phyloP scores from a whole-genome alignment of 495 filamentous ascomycete genomes.

The Wilcoxina mikolae region DNA sequence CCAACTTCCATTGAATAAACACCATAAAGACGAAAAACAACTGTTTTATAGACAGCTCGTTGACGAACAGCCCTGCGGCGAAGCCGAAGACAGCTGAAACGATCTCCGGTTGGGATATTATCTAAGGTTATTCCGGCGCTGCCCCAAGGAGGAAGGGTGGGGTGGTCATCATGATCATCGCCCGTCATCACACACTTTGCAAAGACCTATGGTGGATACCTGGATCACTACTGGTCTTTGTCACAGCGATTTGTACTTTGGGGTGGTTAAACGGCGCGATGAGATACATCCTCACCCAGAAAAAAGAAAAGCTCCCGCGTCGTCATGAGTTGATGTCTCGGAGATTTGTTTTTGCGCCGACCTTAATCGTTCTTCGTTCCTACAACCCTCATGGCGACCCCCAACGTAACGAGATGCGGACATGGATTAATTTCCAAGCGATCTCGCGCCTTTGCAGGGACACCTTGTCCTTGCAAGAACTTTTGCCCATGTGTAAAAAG shows the following conservation, averaged over 20 bases:
- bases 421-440: constrained; percentile 6
- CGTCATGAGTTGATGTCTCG: constrained; percentile 14
- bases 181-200: background rate
- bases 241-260: background rate
- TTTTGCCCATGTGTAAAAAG: background rate
- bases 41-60: background rate
- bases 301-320: background rate
- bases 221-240: no score
- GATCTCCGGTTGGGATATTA: constrained; percentile 3
- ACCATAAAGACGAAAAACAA: background rate
- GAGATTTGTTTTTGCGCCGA: constrained; percentile 28
- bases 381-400: background rate
- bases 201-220: no score
- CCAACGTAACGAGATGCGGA: constrained; percentile 4
- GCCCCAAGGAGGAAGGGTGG: background rate
- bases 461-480: background rate
- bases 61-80: background rate
- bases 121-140: background rate
- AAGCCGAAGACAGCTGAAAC: background rate
- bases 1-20: background rate
- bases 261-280: background rate
- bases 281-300: background rate
- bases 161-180: background rate
- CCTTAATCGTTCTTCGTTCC: constrained; percentile 8
- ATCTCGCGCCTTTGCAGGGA: constrained; percentile 3